phyloP scores from a whole-genome alignment of 352 stramenopile species.

The Phytophthora meadii region DNA sequence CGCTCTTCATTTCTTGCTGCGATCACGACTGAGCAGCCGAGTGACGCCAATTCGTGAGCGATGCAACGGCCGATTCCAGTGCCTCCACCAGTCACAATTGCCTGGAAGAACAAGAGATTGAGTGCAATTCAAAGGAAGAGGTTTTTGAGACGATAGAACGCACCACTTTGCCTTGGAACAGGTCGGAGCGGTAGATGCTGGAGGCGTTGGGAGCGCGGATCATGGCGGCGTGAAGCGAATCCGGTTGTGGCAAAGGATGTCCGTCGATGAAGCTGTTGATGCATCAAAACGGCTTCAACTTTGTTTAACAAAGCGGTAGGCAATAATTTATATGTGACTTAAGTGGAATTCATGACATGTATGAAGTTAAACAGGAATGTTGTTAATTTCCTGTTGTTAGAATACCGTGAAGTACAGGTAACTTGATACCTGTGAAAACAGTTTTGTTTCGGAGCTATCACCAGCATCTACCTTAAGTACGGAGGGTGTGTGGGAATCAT shows the following conservation, averaged over 20 bases:
- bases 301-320: background rate
- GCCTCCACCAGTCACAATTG: conserved; percentile 87
- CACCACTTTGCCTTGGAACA: conserved; percentile 85
- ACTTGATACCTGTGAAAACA: too few species aligned
- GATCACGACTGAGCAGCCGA: conserved; percentile 86
- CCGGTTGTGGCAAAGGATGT: conserved; percentile 17
- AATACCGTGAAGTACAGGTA: too few species aligned
- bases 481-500: background rate
- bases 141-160: conserved; percentile 17
- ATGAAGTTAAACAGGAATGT: too few species aligned
- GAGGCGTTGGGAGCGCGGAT: conserved; percentile 62
- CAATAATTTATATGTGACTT: conserved; percentile 15
- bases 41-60: conserved; percentile 74
- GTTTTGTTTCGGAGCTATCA: too few species aligned
- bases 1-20: conserved; percentile 78
- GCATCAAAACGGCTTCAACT: conserved; percentile 24
- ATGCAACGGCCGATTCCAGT: conserved; percentile 90
- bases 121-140: background rate
- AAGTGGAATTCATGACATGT: too few species aligned
- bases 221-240: conserved; percentile 25
- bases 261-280: conserved; percentile 31
- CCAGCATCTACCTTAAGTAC: too few species aligned
- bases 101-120: conserved; percentile 30
- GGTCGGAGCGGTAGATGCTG: conserved; percentile 67
- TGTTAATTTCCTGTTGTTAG: too few species aligned